Percentiles rank a stretch among this genome's conserved stretches.
phyloP scores from a whole-genome alignment of 2,329 filamentous ascomycete genomes.

The Falciphora oryzae region DNA sequence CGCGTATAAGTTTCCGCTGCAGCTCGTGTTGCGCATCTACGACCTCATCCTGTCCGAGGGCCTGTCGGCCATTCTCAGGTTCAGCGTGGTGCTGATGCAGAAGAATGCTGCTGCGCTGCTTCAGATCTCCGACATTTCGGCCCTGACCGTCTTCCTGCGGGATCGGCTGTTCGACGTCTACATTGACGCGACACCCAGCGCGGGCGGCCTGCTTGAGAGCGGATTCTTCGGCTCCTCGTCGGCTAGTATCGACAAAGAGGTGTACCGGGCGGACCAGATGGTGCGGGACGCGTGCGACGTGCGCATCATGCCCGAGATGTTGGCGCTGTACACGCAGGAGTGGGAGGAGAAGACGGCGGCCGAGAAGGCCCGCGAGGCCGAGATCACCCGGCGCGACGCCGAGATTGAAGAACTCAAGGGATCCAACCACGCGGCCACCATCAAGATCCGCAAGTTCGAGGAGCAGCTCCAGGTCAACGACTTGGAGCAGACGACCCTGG shows the following conservation, averaged over 20 bases:
- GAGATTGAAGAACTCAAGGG: slow-evolving; percentile 71
- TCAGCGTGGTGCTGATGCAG: slow-evolving; percentile 92
- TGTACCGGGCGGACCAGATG: slow-evolving; percentile 90
- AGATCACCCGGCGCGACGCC: slow-evolving; percentile 73
- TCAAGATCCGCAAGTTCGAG: slow-evolving; percentile 78
- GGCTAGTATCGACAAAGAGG: slow-evolving; percentile 84
- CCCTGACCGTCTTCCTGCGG: slow-evolving; percentile 84
- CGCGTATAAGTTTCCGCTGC: slow-evolving; percentile 92
- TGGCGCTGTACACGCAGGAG: slow-evolving; percentile 75
- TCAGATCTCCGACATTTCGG: slow-evolving; percentile 83
- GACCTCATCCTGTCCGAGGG: slow-evolving; percentile 93
- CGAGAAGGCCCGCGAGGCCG: slow-evolving; percentile 74
- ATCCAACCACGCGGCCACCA: slow-evolving; percentile 60
- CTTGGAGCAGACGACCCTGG: slow-evolving; percentile 82
- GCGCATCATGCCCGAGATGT: slow-evolving; percentile 74
- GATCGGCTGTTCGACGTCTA: slow-evolving; percentile 95
- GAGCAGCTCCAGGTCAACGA: slow-evolving; percentile 85
- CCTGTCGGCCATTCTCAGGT: slow-evolving; percentile 86
- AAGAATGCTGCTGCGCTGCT: slow-evolving; percentile 79
- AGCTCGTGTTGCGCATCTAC: slow-evolving; percentile 93
- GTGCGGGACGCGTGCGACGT: slow-evolving; percentile 89
- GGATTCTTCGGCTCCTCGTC: slow-evolving; percentile 95
- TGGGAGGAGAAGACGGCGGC: slow-evolving; percentile 88
- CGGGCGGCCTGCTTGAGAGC: slow-evolving; percentile 89
- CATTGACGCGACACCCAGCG: slow-evolving; percentile 87